These are phyloP conservation scores for Melaleuca alternifolia DNA, from an alignment of 345 rosid species.

Conservation along the genomic window DNA sequence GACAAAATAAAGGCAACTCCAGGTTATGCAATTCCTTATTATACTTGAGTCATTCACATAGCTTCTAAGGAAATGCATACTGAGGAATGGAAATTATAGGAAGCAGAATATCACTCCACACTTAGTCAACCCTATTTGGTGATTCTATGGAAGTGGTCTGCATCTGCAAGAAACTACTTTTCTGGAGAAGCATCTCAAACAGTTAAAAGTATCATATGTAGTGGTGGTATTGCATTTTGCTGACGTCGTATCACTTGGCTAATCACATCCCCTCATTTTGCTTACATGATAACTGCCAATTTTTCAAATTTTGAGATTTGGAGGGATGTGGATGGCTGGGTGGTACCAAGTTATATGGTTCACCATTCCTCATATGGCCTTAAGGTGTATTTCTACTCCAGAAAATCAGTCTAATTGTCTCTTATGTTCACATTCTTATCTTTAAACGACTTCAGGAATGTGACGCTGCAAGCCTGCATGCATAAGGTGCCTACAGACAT, in stretches of 20 bases:
- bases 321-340: neutral
- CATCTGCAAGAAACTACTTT: neutral
- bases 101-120: neutral
- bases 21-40: neutral
- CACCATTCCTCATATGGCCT: neutral
- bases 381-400: neutral
- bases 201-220: neutral
- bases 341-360: neutral
- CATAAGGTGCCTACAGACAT: conserved; percentile 49
- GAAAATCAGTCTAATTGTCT: neutral
- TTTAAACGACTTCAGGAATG: conserved; percentile 39
- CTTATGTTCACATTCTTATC: neutral
- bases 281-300: neutral
- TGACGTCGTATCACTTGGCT: neutral
- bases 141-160: neutral
- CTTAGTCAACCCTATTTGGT: neutral
- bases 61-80: neutral
- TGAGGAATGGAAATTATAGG: neutral
- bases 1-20: neutral
- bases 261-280: neutral
- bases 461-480: conserved; percentile 73
- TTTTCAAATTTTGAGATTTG: neutral
- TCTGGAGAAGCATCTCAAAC: neutral
- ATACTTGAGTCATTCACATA: neutral
- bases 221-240: neutral